Evolutionary conservation across 768 basidiomycete genomes (phyloP).

Genomic region (Suillus weaverae): DNA sequence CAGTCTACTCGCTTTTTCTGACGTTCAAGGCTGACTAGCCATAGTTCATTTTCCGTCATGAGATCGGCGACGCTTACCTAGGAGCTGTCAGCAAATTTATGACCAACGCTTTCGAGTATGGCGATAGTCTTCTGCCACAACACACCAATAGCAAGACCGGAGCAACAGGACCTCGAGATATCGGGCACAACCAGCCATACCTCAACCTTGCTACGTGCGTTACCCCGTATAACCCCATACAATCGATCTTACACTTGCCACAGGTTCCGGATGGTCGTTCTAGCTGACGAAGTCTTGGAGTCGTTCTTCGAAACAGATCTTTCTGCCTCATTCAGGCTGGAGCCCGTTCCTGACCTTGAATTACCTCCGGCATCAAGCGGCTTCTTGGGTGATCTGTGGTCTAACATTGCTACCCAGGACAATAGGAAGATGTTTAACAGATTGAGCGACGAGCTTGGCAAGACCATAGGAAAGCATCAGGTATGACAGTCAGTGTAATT

Average conservation of each 20-base stretch:
- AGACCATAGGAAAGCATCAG: constrained; percentile 92
- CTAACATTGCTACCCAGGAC: constrained; percentile 83
- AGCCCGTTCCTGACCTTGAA: constrained; percentile 67
- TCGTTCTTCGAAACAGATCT: constrained; percentile 96
- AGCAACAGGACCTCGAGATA: constrained; percentile 43
- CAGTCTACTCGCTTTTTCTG: constrained; percentile 23
- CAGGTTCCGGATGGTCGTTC: constrained; percentile 97
- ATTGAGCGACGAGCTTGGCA: constrained; percentile 91
- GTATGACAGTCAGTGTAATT: constrained; percentile 34
- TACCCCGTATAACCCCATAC: constrained; percentile 1
- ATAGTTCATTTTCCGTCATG: constrained; percentile 97
- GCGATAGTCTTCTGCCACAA: constrained; percentile 81
- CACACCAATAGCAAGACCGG: constrained; percentile 33
- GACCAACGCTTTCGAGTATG: constrained; percentile 98
- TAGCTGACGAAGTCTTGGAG: constrained; percentile 95
- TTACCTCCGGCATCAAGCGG: constrained; percentile 57
- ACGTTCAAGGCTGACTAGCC: constrained; percentile 7
- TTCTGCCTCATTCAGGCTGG: constrained; percentile 82
- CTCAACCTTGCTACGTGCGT: constrained; percentile 85
- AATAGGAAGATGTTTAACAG: constrained; percentile 94
- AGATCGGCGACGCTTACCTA: constrained; percentile 94
- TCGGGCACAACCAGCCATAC: constrained; percentile 84
- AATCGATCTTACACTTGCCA: constrained; percentile 7
- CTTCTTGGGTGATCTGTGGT: constrained; percentile 83
- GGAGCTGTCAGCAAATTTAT: constrained; percentile 97